These are phyloP conservation scores for Solanum corneliomulleri DNA, from an alignment of 257 asterid species.

Conservation along the genomic window DNA sequence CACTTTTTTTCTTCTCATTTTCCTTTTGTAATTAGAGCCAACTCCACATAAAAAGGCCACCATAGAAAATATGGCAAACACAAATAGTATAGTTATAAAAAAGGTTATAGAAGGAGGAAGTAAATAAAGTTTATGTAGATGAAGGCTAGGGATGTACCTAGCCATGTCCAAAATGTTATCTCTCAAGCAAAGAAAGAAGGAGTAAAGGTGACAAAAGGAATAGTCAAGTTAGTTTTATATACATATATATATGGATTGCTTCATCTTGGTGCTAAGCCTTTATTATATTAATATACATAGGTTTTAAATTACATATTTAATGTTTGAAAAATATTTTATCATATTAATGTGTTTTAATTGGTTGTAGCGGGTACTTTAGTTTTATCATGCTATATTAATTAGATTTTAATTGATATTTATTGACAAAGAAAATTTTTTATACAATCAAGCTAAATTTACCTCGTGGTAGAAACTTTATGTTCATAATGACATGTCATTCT, in stretches of 20 bases:
- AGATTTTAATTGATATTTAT: neutral
- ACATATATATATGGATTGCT: neutral
- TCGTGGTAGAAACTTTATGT: neutral
- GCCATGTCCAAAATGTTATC: neutral
- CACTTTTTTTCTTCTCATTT: conserved; percentile 7
- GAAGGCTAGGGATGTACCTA: neutral
- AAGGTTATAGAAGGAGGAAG: neutral
- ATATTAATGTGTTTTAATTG: neutral
- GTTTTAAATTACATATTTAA: neutral
- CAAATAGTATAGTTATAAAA: neutral
- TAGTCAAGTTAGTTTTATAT: neutral
- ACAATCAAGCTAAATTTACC: neutral
- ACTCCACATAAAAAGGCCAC: neutral
- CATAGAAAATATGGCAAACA: neutral
- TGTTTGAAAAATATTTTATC: neutral
- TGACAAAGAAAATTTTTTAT: neutral
- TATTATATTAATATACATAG: neutral
- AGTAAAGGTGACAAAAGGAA: neutral
- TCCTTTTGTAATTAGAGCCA: neutral
- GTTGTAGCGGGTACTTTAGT: neutral
- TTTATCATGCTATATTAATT: neutral
- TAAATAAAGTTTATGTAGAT: neutral
- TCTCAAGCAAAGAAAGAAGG: neutral
- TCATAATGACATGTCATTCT: neutral
- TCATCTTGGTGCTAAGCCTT: neutral